These are phyloP conservation scores for Ambrosiella cleistominuta DNA, from an alignment of 2,329 filamentous ascomycete genomes.

Conservation along the genomic window DNA sequence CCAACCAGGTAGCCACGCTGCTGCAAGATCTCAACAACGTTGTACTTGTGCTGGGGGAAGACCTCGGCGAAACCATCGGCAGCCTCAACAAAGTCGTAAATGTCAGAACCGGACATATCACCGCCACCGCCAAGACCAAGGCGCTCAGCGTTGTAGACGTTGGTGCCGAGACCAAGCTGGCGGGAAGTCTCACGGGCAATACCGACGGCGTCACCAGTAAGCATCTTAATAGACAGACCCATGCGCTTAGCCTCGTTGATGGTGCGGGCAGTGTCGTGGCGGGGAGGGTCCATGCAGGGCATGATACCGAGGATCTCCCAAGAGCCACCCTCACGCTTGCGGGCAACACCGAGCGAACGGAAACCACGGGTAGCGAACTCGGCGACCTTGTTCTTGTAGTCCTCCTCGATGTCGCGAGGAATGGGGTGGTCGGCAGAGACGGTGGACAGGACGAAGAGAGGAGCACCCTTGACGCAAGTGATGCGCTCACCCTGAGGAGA, in stretches of 20 bases:
- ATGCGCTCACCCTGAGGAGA: slow-evolving; percentile 71
- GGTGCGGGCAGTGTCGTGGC: slow-evolving; percentile 77
- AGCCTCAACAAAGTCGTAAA: slow-evolving; percentile 90
- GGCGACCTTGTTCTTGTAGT: slow-evolving; percentile 82
- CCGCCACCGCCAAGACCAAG: slow-evolving; percentile 78
- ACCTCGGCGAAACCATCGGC: slow-evolving; percentile 91
- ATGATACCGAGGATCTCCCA: slow-evolving; percentile 94
- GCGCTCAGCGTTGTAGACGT: slow-evolving; percentile 85
- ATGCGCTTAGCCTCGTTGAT: slow-evolving; percentile 78
- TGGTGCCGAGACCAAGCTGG: slow-evolving; percentile 79
- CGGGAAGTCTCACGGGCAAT: slow-evolving; percentile 84
- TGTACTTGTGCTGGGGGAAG: slow-evolving; percentile 91
- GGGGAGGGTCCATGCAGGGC: slow-evolving; percentile 82
- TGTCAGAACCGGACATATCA: slow-evolving; percentile 84
- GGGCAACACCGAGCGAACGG: slow-evolving; percentile 82
- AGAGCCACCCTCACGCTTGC: slow-evolving; percentile 61
- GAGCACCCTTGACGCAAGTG: slow-evolving; percentile 79
- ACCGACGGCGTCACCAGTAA: slow-evolving; percentile 86
- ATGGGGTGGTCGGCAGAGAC: slow-evolving; percentile 74
- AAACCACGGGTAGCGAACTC: slow-evolving; percentile 88
- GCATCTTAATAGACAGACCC: slow-evolving; percentile 86
- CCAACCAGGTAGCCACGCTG: slow-evolving; percentile 85
- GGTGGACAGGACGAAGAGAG: slow-evolving; percentile 71
- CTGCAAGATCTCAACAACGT: slow-evolving; percentile 83
- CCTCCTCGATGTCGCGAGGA: slow-evolving; percentile 56